phyloP scores from a whole-genome alignment of 1,139 yeast species.

The Blastobotrys indianensis region DNA sequence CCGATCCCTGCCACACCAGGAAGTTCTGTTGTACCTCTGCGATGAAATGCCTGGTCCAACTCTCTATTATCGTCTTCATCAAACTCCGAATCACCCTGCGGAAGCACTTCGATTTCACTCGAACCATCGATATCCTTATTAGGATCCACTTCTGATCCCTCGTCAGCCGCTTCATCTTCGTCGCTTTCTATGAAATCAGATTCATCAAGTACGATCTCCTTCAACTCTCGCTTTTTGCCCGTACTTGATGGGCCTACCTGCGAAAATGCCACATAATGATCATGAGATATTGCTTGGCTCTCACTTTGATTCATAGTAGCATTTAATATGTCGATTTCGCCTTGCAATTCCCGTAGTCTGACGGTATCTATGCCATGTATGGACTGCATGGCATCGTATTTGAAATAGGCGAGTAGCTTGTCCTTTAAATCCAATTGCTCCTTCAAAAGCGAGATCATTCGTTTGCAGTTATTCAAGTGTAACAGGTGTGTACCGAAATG shows the following conservation, averaged over 20 bases:
- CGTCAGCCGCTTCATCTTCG: background rate
- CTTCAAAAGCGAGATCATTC: slow-evolving; percentile 1
- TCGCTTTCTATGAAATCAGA: background rate
- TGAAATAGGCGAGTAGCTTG: slow-evolving; percentile 5
- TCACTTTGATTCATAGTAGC: background rate
- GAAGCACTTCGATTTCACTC: no score
- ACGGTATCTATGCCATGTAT: no score
- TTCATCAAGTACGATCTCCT: background rate
- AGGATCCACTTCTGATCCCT: no score
- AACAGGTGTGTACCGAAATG: no score
- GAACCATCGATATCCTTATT: no score
- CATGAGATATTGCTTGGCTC: background rate
- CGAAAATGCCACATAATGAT: background rate
- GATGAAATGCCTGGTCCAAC: no score
- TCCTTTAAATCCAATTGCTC: slow-evolving; percentile 4
- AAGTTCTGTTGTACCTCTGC: no score
- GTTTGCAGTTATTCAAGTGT: background rate
- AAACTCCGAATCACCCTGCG: no score
- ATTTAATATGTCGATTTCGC: no score
- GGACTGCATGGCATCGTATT: background rate
- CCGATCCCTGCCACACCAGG: no score
- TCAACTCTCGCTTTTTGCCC: background rate
- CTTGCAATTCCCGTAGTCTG: no score
- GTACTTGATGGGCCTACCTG: background rate
- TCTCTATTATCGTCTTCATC: no score